These are phyloP conservation scores for Hyphodiscus sp. DNA, from an alignment of 2,329 filamentous ascomycete genomes.

Conservation along the genomic window DNA sequence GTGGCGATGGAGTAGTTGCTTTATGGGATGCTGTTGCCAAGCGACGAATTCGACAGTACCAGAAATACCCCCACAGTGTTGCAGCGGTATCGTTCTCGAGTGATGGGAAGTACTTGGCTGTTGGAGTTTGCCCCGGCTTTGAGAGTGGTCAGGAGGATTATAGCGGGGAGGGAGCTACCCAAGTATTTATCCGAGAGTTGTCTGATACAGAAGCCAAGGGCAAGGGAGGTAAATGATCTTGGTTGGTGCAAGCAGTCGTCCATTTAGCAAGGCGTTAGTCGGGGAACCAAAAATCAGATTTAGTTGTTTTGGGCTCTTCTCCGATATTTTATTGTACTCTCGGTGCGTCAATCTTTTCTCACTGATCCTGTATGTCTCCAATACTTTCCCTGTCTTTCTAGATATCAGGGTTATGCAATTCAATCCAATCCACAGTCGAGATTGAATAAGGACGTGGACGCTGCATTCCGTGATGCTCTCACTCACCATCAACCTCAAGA, in stretches of 20 bases:
- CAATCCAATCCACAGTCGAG: no score
- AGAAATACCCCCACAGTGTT: conserved; percentile 57
- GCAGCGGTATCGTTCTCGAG: conserved; percentile 56
- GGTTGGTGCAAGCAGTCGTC: conserved; percentile 1
- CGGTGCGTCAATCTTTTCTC: background rate
- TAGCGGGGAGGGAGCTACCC: conserved; percentile 62
- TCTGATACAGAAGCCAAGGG: conserved; percentile 70
- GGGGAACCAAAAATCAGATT: conserved; percentile 6
- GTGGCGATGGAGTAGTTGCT: conserved; percentile 65
- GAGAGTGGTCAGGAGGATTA: conserved; percentile 72
- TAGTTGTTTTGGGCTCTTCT: background rate
- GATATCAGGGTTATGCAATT: background rate
- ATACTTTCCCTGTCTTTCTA: background rate
- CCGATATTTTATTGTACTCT: background rate
- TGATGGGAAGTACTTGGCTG: conserved; percentile 58
- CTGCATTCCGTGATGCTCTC: no score
- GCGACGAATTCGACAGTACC: conserved; percentile 63
- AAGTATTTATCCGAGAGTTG: conserved; percentile 76
- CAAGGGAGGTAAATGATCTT: conserved; percentile 25
- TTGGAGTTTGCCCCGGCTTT: conserved; percentile 63
- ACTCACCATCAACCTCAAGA: no score
- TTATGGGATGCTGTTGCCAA: conserved; percentile 69
- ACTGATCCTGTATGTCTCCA: background rate
- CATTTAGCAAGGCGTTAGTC: conserved; percentile 23
- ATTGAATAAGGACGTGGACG: no score